phyloP scores from a whole-genome alignment of 139 green algal genomes.

The Nannochloris sp. region DNA sequence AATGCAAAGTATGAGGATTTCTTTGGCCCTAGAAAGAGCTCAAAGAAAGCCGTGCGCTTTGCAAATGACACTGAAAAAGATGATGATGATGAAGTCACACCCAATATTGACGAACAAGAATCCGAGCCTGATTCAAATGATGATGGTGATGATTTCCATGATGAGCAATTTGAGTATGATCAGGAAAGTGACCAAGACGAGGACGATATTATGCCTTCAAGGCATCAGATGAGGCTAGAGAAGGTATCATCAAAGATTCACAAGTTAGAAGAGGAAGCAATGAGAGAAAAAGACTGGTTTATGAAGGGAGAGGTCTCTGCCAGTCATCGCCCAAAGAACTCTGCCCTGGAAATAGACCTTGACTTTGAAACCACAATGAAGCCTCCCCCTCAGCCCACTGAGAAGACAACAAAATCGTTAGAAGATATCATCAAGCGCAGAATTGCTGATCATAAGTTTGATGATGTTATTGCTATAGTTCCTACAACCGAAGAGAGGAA shows the following conservation, averaged over 20 bases:
- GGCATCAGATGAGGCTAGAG: constrained; percentile 52
- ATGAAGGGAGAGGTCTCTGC: constrained; percentile 68
- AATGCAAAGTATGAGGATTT: constrained; percentile 61
- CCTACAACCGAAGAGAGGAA: constrained; percentile 43
- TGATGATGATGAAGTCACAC: no score
- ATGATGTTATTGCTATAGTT: constrained; percentile 66
- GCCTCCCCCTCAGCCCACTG: constrained; percentile 61
- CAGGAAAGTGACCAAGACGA: constrained; percentile 11
- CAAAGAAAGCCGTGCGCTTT: neutral
- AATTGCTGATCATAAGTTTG: constrained; percentile 53
- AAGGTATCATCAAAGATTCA: constrained; percentile 18
- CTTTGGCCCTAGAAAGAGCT: constrained; percentile 35
- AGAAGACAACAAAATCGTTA: constrained; percentile 69
- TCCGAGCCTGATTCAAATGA: constrained; percentile 14
- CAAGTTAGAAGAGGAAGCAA: constrained; percentile 58
- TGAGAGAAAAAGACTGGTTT: constrained; percentile 72
- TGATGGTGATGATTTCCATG: constrained; percentile 9
- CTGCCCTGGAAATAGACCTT: constrained; percentile 83
- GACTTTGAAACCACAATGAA: constrained; percentile 82
- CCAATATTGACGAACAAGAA: constrained; percentile 12
- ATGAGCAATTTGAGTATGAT: constrained; percentile 19
- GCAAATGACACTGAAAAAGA: neutral
- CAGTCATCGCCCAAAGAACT: constrained; percentile 70
- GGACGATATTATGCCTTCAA: constrained; percentile 25
- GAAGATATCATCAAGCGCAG: constrained; percentile 83